Base-by-base conservation (phyloP, 768 basidiomycete species). In the Russula emetica region DNA sequence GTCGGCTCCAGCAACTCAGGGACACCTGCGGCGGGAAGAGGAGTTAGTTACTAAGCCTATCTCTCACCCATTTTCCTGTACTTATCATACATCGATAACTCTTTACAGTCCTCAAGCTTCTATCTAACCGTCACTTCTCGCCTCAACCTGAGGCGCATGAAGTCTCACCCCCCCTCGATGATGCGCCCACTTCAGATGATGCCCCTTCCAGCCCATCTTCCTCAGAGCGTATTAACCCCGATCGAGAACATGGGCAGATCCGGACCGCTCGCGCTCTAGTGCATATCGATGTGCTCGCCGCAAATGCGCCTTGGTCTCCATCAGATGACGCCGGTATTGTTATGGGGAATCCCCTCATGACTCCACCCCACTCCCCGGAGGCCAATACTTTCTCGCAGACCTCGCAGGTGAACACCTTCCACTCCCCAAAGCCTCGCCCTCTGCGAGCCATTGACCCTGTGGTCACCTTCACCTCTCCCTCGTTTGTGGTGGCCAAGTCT, bases 1-100 rank as follows among this genome's bases (percentile, higher is more conserved):
- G 86, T 70, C 86, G 89, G 60, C 77, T 91, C 36, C 89, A 91
- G 71, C 88, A 90, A 70, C 80, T 91, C 58, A 77, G 87, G 68
- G 88, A 91, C 72, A 86, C 87, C 2, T 81, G 84, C 68, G 84
- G 86, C 54, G 88, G 87, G 44, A 87, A 86, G 72, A 78, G 82
- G 72, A 76, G 89, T 90, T 72, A 74, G 87, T 81, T 32, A 38
- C 59, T 58, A 36, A 66, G 65, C 63, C 63, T 20, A 53, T 30
- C 58, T 64, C 60, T 69, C 63, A 61, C 58, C 60, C 3, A 13
- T 55, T 64, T 3, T 60, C 69, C 45, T 20, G 62, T 11, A 22
- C 62, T 50, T n/a, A n/a, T n/a, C 58, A 67, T 36, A 3, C 14
- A 63, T 26, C 24, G 24, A 58, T 60, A 38, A 40, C 55, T 34